Evolutionary conservation across 495 filamentous ascomycete genomes (phyloP).

Genomic region (Penicillium bovifimosum): DNA sequence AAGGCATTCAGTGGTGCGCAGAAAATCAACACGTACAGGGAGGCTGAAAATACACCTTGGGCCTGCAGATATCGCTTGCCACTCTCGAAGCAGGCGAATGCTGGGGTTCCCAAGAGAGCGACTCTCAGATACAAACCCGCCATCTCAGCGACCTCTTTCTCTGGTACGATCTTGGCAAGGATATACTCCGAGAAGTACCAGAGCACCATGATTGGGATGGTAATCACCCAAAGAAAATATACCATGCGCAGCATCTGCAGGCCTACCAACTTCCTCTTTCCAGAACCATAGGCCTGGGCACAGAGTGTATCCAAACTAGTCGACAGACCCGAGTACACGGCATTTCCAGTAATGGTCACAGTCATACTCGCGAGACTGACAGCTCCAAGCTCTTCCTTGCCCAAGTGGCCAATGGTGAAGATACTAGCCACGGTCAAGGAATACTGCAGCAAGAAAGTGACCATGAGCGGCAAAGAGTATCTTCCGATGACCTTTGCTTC

Average conservation of each 20-base stretch:
- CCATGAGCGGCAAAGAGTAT: constrained; percentile 61
- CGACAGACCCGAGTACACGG: constrained; percentile 65
- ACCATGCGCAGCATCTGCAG: constrained; percentile 69
- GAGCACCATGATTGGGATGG: constrained; percentile 58
- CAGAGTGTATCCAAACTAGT: constrained; percentile 73
- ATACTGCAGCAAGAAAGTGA: constrained; percentile 72
- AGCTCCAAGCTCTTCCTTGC: constrained; percentile 58
- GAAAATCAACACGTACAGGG: constrained; percentile 59
- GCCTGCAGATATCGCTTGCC: constrained; percentile 71
- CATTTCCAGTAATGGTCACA: constrained; percentile 67
- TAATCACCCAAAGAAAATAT: constrained; percentile 55
- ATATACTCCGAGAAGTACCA: constrained; percentile 61
- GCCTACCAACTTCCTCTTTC: constrained; percentile 61
- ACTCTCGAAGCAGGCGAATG: constrained; percentile 66
- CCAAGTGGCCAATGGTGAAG: constrained; percentile 62
- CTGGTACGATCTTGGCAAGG: constrained; percentile 57
- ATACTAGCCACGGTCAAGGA: constrained; percentile 66
- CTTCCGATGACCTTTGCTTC: constrained; percentile 64
- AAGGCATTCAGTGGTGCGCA: constrained; percentile 68
- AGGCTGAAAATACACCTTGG: constrained; percentile 66
- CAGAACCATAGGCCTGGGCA: constrained; percentile 71
- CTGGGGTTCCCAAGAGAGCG: constrained; percentile 60
- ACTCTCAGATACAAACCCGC: constrained; percentile 65
- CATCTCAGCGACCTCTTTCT: constrained; percentile 55
- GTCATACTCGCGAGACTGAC: constrained; percentile 65